These are phyloP conservation scores for Coprinellus micaceus DNA, from an alignment of 768 basidiomycete species.

Conservation along the genomic window DNA sequence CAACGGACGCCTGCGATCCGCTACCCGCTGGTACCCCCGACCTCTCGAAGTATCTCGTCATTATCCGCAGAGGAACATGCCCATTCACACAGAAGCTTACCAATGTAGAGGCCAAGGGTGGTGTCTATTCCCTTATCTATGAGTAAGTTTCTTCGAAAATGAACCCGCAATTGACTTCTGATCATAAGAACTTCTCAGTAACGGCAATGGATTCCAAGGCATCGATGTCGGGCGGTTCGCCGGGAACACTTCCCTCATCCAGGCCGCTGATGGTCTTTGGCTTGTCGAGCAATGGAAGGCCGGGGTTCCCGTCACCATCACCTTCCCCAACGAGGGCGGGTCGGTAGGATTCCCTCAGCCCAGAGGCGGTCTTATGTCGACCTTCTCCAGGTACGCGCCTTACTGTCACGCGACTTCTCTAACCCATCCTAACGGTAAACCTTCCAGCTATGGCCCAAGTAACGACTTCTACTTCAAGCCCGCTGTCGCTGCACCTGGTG, in stretches of 20 bases:
- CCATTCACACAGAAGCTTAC: conserved; percentile 50
- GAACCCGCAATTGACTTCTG: not conserved
- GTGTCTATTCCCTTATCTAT: conserved; percentile 46
- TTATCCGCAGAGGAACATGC: conserved; percentile 59
- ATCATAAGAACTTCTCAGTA: conserved; percentile 27
- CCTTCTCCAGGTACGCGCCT: conserved; percentile 36
- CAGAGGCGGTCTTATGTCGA: conserved; percentile 52
- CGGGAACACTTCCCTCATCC: conserved; percentile 41
- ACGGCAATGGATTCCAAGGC: conserved; percentile 42
- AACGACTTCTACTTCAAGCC: conserved; percentile 56
- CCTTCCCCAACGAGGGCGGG: conserved; percentile 46
- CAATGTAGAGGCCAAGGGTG: conserved; percentile 52
- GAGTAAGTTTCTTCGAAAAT: conserved; percentile 35
- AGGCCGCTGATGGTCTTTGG: conserved; percentile 50
- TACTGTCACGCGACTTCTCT: no score
- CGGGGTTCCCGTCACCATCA: conserved; percentile 36
- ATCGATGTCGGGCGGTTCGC: conserved; percentile 45
- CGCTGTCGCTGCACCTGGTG: conserved; percentile 46
- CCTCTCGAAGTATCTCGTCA: conserved; percentile 46
- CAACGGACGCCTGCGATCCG: conserved; percentile 55
- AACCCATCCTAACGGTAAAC: no score
- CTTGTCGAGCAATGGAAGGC: conserved; percentile 47
- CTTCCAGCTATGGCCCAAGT: conserved; percentile 50
- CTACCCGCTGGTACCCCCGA: conserved; percentile 51
- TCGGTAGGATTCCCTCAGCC: conserved; percentile 43